phyloP scores from a whole-genome alignment of 2,329 filamentous ascomycete species.

The Teratosphaeria destructans region DNA sequence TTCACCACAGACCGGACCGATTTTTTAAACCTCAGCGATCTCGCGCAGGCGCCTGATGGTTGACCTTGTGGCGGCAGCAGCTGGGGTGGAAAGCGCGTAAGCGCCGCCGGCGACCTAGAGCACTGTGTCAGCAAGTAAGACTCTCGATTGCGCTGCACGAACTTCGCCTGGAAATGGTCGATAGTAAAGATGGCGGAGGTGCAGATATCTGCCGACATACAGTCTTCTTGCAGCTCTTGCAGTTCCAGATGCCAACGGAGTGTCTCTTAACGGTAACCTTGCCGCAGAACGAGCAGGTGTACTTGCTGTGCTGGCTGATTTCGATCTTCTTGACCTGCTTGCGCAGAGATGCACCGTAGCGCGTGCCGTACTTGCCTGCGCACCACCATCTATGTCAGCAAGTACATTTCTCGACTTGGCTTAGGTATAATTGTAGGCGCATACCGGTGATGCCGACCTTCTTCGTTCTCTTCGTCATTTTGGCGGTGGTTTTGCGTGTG shows the following conservation, averaged over 20 bases:
- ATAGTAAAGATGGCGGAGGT: background rate
- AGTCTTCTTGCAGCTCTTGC: slow-evolving; percentile 89
- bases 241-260: slow-evolving; percentile 93
- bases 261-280: slow-evolving; percentile 71
- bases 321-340: slow-evolving; percentile 99
- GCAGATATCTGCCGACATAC: slow-evolving; percentile 18
- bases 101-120: slow-evolving; percentile 65
- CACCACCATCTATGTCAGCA: background rate
- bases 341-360: slow-evolving; percentile 98
- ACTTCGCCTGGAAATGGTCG: background rate
- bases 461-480: slow-evolving; percentile 93
- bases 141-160: background rate
- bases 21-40: slow-evolving; percentile 76
- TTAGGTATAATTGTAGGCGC: background rate
- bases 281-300: slow-evolving; percentile 97
- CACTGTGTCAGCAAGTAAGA: background rate
- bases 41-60: slow-evolving; percentile 95
- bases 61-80: slow-evolving; percentile 86
- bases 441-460: slow-evolving; percentile 92
- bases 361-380: slow-evolving; percentile 71
- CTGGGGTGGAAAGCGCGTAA: slow-evolving; percentile 87
- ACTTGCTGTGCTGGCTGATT: slow-evolving; percentile 81
- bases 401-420: background rate
- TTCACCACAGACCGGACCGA: background rate
- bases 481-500: slow-evolving; percentile 31